These are phyloP conservation scores for Paramecium caudatum DNA, from an alignment of 73 alveolate species.

Conservation along the genomic window DNA sequence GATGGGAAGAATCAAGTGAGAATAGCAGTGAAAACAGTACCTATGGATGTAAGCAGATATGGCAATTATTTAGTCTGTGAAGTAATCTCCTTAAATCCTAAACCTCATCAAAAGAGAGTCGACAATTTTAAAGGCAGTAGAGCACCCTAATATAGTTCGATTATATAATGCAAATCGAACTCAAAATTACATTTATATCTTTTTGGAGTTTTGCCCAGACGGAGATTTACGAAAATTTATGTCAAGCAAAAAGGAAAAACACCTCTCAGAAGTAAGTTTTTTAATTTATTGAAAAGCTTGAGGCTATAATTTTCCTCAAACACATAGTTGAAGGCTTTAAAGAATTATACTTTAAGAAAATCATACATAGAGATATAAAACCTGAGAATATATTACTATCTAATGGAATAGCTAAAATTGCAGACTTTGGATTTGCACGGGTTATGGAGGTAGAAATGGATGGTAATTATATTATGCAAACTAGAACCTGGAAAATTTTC, in stretches of 20 bases:
- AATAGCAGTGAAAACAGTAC: conserved; percentile 73
- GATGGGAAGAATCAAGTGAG: conserved; percentile 24
- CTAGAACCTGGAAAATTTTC: conserved; percentile 68
- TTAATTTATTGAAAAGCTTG: conserved; percentile 35
- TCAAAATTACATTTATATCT: conserved; percentile 60
- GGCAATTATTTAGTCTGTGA: conserved; percentile 12
- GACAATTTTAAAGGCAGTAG: conserved; percentile 56
- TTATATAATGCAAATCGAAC: conserved; percentile 71
- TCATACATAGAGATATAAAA: conserved; percentile 75
- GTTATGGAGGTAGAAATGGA: conserved; percentile 74
- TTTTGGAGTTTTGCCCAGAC: conserved; percentile 73
- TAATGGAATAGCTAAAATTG: conserved; percentile 76
- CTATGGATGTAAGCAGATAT: conserved; percentile 58
- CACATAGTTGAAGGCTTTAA: conserved; percentile 75
- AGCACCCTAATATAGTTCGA: conserved; percentile 71
- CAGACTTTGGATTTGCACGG: conserved; percentile 77
- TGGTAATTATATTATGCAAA: conserved; percentile 4
- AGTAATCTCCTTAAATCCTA: conserved; percentile 17
- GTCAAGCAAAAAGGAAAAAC: conserved; percentile 40
- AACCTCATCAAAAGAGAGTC: conserved; percentile 59
- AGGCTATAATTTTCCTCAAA: conserved; percentile 64
- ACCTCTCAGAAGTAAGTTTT: conserved; percentile 37
- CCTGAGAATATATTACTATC: conserved; percentile 70
- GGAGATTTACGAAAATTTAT: conserved; percentile 64
- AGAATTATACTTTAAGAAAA: conserved; percentile 49